phyloP scores from a whole-genome alignment of 108 stramenopile species.

The Schizochytrium sp. region DNA sequence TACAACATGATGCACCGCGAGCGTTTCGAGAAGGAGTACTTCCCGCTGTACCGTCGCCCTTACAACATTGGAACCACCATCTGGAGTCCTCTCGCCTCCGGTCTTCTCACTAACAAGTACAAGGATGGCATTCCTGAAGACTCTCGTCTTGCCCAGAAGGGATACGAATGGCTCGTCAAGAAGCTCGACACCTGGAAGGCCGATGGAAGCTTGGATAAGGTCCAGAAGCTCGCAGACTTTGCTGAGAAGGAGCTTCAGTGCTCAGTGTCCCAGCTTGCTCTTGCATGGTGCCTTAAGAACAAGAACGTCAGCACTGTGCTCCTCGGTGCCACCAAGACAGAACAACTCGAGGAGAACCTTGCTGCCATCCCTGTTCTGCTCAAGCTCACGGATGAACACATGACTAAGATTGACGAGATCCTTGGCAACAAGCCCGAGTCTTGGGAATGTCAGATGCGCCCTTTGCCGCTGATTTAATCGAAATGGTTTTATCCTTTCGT shows the following conservation, averaged over 20 bases:
- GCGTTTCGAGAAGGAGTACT: conserved; percentile 73
- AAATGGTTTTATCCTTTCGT: not conserved
- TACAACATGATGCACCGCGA: conserved; percentile 75
- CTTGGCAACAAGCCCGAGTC: conserved; percentile 69
- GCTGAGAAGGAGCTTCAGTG: conserved; percentile 67
- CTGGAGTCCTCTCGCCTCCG: conserved; percentile 72
- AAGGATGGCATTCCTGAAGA: conserved; percentile 70
- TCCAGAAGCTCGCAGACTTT: conserved; percentile 67
- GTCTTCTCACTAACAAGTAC: conserved; percentile 72
- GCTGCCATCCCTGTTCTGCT: conserved; percentile 62
- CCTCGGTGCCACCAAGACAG: conserved; percentile 69
- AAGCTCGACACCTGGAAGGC: conserved; percentile 67
- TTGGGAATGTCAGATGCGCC: not conserved
- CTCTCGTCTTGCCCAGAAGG: conserved; percentile 68
- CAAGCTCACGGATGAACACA: conserved; percentile 70
- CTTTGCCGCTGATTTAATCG: not conserved
- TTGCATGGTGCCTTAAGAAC: conserved; percentile 72
- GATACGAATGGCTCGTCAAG: conserved; percentile 67
- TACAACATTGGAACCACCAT: conserved; percentile 72
- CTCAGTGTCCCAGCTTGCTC: conserved; percentile 65
- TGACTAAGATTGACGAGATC: conserved; percentile 69
- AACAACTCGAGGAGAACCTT: conserved; percentile 72
- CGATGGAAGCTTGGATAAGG: conserved; percentile 70
- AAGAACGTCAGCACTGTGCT: conserved; percentile 67
- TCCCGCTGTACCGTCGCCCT: conserved; percentile 67